Percentiles rank a stretch among this genome's conserved stretches.
phyloP scores from a whole-genome alignment of 2,329 filamentous ascomycete species.

The Mollisiaceae sp. region DNA sequence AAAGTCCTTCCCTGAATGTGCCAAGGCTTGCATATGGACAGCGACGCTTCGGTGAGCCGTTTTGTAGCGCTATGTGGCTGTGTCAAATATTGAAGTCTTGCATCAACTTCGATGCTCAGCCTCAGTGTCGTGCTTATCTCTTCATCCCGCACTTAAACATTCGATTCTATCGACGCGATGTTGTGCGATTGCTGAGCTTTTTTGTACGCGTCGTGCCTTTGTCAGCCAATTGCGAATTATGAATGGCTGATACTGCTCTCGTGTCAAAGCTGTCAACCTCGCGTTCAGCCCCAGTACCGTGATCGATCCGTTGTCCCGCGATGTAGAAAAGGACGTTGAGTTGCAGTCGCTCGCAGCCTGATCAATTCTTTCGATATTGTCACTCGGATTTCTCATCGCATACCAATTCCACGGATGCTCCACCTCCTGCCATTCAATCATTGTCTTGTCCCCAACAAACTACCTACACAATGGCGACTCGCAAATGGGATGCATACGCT shows the following conservation, averaged over 20 bases:
- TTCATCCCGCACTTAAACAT: too few relatives aligned
- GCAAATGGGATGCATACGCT: not conserved
- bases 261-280: not conserved
- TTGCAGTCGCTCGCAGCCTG: not conserved
- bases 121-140: too few relatives aligned
- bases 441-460: not conserved
- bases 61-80: too few relatives aligned
- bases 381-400: not conserved
- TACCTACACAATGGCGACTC: not conserved
- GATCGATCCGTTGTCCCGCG: not conserved
- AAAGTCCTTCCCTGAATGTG: too few relatives aligned
- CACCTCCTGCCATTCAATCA: not conserved
- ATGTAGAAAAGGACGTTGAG: not conserved
- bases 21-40: too few relatives aligned
- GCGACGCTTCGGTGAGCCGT: too few relatives aligned
- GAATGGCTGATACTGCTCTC: not conserved
- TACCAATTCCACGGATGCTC: not conserved
- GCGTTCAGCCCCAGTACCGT: not conserved
- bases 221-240: not conserved
- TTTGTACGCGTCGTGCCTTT: not conserved
- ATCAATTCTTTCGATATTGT: not conserved
- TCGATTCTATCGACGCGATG: too few relatives aligned
- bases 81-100: too few relatives aligned
- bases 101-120: too few relatives aligned
- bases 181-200: not conserved